phyloP scores from a whole-genome alignment of 1,284 basidiomycete genomes.

The Sporisorium exsertum region DNA sequence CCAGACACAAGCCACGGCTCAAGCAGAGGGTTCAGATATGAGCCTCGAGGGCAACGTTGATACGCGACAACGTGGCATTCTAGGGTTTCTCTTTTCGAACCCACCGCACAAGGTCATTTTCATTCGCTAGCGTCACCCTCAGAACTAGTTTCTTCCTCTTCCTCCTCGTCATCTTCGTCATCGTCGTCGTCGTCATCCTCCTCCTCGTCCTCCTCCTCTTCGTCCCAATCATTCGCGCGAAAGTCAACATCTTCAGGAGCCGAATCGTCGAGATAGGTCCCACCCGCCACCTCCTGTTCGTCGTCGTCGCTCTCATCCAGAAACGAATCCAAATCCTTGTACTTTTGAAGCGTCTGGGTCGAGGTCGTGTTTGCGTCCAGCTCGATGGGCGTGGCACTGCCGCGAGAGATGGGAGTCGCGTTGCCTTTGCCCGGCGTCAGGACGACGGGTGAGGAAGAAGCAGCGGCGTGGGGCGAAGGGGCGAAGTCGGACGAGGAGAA shows the following conservation, averaged over 20 bases:
- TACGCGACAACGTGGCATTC: background rate
- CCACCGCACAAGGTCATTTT: background rate
- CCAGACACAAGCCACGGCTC: background rate
- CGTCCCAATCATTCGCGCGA: slow-evolving; percentile 15
- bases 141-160: slow-evolving; percentile 11
- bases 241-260: slow-evolving; percentile 61
- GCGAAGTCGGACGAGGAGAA: slow-evolving; percentile 40
- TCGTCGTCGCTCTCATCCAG: slow-evolving; percentile 63
- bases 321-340: slow-evolving; percentile 65
- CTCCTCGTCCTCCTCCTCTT: slow-evolving; percentile 23
- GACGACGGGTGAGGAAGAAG: slow-evolving; percentile 14
- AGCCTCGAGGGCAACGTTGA: background rate
- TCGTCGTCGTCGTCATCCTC: slow-evolving; percentile 29
- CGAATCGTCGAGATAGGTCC: slow-evolving; percentile 39
- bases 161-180: slow-evolving; percentile 21
- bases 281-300: slow-evolving; percentile 14
- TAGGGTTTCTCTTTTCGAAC: background rate
- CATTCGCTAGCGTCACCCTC: slow-evolving; percentile 10
- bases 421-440: slow-evolving; percentile 21
- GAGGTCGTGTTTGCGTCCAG: slow-evolving; percentile 20
- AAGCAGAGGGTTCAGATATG: background rate
- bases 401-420: slow-evolving; percentile 12
- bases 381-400: slow-evolving; percentile 36
- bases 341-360: slow-evolving; percentile 29
- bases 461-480: slow-evolving; percentile 6